Base-by-base conservation (phyloP, 164 flowering plant genomes). In the Malania oleifera region DNA sequence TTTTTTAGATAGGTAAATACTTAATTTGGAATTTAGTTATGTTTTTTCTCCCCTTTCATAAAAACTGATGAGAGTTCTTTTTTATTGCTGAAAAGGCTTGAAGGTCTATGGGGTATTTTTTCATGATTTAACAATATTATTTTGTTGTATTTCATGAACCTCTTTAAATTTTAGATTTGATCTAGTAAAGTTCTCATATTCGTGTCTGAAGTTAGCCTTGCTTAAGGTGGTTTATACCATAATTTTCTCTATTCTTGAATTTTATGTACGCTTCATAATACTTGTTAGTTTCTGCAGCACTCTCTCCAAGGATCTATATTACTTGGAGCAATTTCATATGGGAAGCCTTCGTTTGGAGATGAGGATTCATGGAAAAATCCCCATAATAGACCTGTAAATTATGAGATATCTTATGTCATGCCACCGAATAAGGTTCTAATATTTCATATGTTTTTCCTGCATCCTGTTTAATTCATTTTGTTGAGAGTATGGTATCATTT, bases 391-490 rank as follows among this genome's bases (percentile, higher is more conserved):
- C 91, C 97, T 37, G 80, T 65, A 34, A 71, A 81, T n/a, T 89
- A 87, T 74, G 76, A 60, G 59, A 71, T 92, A 46, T 79, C 82
- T 48, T 93, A 74, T 72, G 18, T 82, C 25, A 84, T 90, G 51
- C 96, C 99, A 41, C 96, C 97, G 43, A 70, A 65, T 57, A 83
- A 87, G 99, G 99, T 93, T 43, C 19, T 39, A 48, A 19, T 9
- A 18, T 12, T 26, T 24, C 17, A 10, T 57, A 7, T 29, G 38
- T 41, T 23, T 29, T 20, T 53, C 38, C 39, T 47, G 29, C 7
- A 18, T 28, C 44, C 19, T 8, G 1, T 52, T 26, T 34, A 15
- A 29, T 24, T 57, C 26, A 29, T 37, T 22, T 52, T 31, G 34
- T 22, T 20, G 29, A 23, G 40, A 25, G 3, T 52, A 29, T n/a